Conservation (phyloP, 1,284 basidiomycete species). For the Sphaerobolus stellatus region DNA sequence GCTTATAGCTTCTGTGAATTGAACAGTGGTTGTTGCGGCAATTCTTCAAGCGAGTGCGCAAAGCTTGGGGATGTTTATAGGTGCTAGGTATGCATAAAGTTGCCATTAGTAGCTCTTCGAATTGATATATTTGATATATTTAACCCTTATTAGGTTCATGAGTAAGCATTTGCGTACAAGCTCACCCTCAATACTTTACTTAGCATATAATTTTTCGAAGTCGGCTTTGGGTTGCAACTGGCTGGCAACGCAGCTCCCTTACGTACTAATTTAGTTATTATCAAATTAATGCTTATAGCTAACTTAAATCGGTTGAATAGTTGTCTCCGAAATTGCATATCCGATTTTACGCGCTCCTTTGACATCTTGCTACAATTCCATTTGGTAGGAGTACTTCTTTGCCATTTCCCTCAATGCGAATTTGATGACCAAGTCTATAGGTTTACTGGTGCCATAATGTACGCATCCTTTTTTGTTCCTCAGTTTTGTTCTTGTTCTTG, state of each 20-base stretch:
- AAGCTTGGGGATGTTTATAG: slow-evolving; percentile 79
- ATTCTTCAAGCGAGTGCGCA: slow-evolving; percentile 68
- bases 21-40: slow-evolving; percentile 54
- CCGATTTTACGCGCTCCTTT: slow-evolving; percentile 2
- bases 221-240: slow-evolving; percentile 56
- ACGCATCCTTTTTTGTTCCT: slow-evolving; percentile 21
- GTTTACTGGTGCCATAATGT: slow-evolving; percentile 41
- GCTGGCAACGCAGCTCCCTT: slow-evolving; percentile 47
- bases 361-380: not conserved
- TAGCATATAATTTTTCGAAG: not conserved
- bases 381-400: not conserved
- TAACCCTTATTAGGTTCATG: slow-evolving; percentile 38
- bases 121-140: too few species aligned
- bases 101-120: not conserved
- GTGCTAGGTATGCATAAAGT: slow-evolving; percentile 62
- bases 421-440: not conserved
- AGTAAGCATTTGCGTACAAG: slow-evolving; percentile 19
- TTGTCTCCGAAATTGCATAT: slow-evolving; percentile 14
- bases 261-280: slow-evolving; percentile 14
- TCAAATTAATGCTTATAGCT: not conserved
- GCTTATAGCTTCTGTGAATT: too few species aligned
- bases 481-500: slow-evolving; percentile 49
- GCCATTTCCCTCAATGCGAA: not conserved
- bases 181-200: not conserved
- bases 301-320: not conserved